Evolutionary conservation across 306 rosid genomes (phyloP).

Genomic region (Rosa rugosa): DNA sequence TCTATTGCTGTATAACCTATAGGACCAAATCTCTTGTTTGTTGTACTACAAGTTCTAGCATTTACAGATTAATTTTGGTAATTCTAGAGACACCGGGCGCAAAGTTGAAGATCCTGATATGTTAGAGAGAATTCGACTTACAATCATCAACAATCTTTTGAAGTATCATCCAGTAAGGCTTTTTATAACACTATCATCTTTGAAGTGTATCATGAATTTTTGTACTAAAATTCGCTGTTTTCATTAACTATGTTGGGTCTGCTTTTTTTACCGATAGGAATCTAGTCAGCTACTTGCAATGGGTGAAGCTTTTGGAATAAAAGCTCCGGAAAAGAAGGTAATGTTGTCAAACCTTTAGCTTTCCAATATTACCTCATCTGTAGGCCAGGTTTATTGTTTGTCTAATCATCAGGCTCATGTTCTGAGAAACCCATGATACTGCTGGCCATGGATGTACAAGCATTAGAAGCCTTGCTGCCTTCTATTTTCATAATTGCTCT

Average conservation of each 20-base stretch:
- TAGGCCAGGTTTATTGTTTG: neutral
- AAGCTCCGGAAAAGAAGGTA: slow-evolving; percentile 89
- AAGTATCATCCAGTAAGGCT: slow-evolving; percentile 90
- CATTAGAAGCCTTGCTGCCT: neutral
- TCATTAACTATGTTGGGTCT: slow-evolving; percentile 10
- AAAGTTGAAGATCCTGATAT: slow-evolving; percentile 96
- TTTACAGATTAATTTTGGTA: slow-evolving; percentile 33
- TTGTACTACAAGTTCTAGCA: slow-evolving; percentile 20
- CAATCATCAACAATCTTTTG: slow-evolving; percentile 88
- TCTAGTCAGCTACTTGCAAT: slow-evolving; percentile 81
- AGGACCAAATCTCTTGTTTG: slow-evolving; percentile 1
- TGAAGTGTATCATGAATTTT: slow-evolving; percentile 14
- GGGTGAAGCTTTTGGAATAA: slow-evolving; percentile 97
- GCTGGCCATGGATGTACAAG: neutral
- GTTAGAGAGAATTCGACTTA: slow-evolving; percentile 91
- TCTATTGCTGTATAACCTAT: neutral
- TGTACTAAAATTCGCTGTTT: neutral
- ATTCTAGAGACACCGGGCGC: slow-evolving; percentile 78
- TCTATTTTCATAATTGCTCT: neutral
- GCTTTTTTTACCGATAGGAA: slow-evolving; percentile 51
- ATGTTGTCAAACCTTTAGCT: slow-evolving; percentile 22
- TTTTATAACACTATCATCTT: slow-evolving; percentile 19
- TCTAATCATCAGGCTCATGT: neutral
- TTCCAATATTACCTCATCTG: slow-evolving; percentile 4
- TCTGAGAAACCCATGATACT: neutral